These are phyloP conservation scores for Gardenia jasminoides DNA, from an alignment of 257 asterid genomes.

Conservation along the genomic window DNA sequence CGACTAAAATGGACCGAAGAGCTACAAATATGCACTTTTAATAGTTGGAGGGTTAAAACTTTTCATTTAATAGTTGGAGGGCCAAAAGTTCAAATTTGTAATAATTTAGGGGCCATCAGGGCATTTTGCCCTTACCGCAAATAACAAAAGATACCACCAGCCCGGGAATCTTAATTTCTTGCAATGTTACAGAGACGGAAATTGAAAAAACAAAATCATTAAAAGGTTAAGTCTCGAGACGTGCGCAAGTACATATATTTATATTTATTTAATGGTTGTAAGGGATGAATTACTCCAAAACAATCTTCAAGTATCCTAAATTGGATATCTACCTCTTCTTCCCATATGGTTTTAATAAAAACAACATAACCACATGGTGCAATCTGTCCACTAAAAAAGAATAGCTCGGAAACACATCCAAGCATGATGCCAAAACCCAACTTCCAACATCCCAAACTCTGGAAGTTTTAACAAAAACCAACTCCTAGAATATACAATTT, in stretches of 20 bases:
- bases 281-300: slow-evolving; percentile 11
- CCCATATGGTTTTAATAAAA: slow-evolving; percentile 35
- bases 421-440: slow-evolving; percentile 26
- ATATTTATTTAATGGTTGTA: background rate
- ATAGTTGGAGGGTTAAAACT: too few relatives aligned
- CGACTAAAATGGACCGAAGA: too few relatives aligned
- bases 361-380: slow-evolving; percentile 38
- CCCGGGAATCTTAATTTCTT: too few relatives aligned
- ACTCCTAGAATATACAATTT: slow-evolving; percentile 74
- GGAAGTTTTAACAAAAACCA: slow-evolving; percentile 39
- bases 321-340: slow-evolving; percentile 22
- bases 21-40: too few relatives aligned
- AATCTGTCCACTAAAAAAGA: slow-evolving; percentile 18
- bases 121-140: too few relatives aligned
- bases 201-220: background rate
- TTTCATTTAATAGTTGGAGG: too few relatives aligned
- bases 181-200: too few relatives aligned
- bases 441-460: slow-evolving; percentile 32
- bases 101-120: too few relatives aligned
- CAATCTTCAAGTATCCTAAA: slow-evolving; percentile 14
- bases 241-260: background rate
- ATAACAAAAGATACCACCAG: background rate
- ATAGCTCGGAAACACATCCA: slow-evolving; percentile 24
- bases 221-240: background rate
- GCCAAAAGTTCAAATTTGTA: too few relatives aligned